Base-by-base conservation (phyloP, 306 rosid genomes). In the Lupinus albus region DNA sequence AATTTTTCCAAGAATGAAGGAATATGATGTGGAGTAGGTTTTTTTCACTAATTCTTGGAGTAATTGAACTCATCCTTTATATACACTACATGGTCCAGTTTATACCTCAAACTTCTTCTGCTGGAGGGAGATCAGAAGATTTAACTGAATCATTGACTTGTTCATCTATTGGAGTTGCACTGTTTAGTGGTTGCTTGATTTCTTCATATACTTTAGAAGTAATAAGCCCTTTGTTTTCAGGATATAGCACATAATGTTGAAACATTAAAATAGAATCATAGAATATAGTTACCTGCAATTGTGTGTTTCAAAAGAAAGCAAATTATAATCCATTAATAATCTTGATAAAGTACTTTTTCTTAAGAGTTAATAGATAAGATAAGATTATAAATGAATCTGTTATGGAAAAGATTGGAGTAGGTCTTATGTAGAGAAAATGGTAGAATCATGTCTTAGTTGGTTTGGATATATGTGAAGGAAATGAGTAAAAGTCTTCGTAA, bases 231-330 rank as follows among this genome's bases (percentile, higher is more conserved):
- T 53, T 74, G 76, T 83, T 80, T 6, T 44, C 73, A 45, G 80
- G 83, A 76, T 92, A 92, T 42, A 89, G 80, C 32, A 85, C 67
- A 55, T 65, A 92, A 74, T 84, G 96, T 77, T 92, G 97, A 17
- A 28, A 38, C 77, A 89, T 84, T 72, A 92, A 82, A 16, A 92
- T 62, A 55, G 79, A 75, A 81, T 92, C 95, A 75, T 85, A 92
- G 79, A 81, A 62, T 79, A 92, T 79, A 17, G 89, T 73, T 56
- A 92, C 81, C 96, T 89, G 91, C 82, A 82, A 49, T 6, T 21
- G 9, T 15, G 9, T 46, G 17, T 61, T 61, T 39, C 0, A 5
- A 38, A 38, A 2, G 5, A 9, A 17, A 25, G 17, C 6, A 58
- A 17, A 35, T 57, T 8, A 35, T 3, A 59, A 5, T 57, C 33